A percentile compares a stretch with the other conserved stretches of the same genome.
Conservation (phyloP, 163 green algal genomes). For the Coccomyxa subellipsoidea region DNA sequence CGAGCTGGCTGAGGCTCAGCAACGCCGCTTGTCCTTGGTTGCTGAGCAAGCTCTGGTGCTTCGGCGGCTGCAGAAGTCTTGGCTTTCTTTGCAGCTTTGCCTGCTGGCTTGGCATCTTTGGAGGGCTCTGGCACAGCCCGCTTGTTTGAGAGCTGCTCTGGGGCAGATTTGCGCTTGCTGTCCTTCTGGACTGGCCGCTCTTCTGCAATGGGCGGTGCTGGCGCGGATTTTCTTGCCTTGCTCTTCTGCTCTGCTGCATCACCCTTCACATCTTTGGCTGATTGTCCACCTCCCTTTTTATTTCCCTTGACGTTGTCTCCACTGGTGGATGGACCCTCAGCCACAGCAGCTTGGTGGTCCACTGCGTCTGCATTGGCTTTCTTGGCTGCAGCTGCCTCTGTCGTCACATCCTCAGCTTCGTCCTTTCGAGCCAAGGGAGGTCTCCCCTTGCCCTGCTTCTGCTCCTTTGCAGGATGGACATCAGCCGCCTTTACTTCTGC, state of each 20-base stretch:
- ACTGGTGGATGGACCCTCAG: background rate
- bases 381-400: background rate
- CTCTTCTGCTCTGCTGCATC: background rate
- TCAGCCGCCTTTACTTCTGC: background rate
- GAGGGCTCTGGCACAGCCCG: background rate
- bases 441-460: background rate
- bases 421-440: background rate
- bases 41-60: background rate
- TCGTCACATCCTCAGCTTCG: background rate
- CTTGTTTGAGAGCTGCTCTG: background rate
- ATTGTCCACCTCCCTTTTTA: background rate
- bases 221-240: background rate
- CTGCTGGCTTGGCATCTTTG: background rate
- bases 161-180: background rate
- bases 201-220: background rate
- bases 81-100: background rate
- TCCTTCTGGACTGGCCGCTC: background rate
- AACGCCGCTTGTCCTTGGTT: background rate
- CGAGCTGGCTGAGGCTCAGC: background rate
- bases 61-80: background rate
- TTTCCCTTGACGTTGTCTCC: background rate
- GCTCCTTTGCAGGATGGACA: background rate
- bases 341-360: too few species aligned
- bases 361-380: background rate
- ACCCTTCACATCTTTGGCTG: background rate